Conservation (phyloP, 768 basidiomycete genomes). For the Xerocomellus amylosporus region DNA sequence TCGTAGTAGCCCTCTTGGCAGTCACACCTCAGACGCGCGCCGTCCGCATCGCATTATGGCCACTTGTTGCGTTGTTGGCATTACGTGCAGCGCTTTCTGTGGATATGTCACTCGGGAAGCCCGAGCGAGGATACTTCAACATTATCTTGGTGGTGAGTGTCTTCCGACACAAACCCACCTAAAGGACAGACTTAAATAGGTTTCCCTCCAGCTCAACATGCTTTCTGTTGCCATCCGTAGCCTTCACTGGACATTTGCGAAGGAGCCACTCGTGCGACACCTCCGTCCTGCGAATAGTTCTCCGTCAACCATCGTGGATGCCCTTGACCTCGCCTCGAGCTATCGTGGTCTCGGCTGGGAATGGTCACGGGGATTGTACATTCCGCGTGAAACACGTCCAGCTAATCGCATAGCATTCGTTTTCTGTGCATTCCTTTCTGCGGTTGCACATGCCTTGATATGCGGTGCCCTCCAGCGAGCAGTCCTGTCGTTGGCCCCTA, state of each 20-base stretch:
- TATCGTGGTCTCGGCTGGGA: neutral
- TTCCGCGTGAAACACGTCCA: neutral
- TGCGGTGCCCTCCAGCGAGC: too few species aligned
- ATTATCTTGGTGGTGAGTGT: neutral
- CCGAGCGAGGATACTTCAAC: neutral
- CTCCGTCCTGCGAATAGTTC: neutral
- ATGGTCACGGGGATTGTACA: neutral
- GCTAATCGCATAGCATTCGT: neutral
- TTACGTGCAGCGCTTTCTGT: neutral
- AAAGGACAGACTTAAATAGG: too few species aligned
- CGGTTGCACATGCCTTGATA: too few species aligned
- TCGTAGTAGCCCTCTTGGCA: neutral
- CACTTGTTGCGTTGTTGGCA: neutral
- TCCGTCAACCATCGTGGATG: neutral
- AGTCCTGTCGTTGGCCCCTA: too few species aligned
- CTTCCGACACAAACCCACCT: neutral
- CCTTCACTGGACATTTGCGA: neutral
- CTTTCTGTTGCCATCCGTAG: neutral
- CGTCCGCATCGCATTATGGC: neutral
- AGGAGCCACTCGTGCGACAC: neutral
- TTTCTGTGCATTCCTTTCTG: neutral
- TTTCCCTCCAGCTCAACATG: too few species aligned
- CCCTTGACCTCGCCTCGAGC: neutral
- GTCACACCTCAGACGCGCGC: neutral
- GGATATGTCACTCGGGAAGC: too few species aligned